Evolutionary conservation across 1,284 basidiomycete species (phyloP).

Genomic region (Sporisorium graminicola): DNA sequence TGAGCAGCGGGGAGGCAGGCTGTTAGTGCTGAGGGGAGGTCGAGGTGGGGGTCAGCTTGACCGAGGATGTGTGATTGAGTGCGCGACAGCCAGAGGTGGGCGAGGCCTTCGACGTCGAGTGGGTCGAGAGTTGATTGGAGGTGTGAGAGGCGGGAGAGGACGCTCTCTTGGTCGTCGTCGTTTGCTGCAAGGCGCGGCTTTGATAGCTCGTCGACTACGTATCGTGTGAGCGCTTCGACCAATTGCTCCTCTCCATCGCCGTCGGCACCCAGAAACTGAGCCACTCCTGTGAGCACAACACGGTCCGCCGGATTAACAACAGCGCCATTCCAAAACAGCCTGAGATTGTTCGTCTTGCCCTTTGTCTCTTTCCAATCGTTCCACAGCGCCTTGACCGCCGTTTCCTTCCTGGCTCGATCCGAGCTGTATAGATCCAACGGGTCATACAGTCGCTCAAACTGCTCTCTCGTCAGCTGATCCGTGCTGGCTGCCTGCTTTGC

Average conservation of each 20-base stretch:
- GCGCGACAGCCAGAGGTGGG: constrained; percentile 31
- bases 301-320: constrained; percentile 21
- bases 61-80: constrained; percentile 34
- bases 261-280: constrained; percentile 10
- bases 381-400: constrained; percentile 34
- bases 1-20: constrained; percentile 9
- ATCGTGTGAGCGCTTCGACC: constrained; percentile 5
- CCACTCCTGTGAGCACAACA: neutral
- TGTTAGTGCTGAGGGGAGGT: constrained; percentile 8
- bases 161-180: neutral
- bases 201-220: constrained; percentile 17
- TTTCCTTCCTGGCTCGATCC: constrained; percentile 13
- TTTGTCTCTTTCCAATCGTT: constrained; percentile 24
- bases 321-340: constrained; percentile 47
- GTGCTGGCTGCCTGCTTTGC: constrained; percentile 7
- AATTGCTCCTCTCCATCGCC: neutral
- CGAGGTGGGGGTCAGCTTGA: neutral
- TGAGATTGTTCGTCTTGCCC: constrained; percentile 41
- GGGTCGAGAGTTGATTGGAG: constrained; percentile 84
- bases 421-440: constrained; percentile 48
- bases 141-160: constrained; percentile 75
- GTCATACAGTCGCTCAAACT: constrained; percentile 40
- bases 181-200: neutral
- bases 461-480: constrained; percentile 2
- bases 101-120: constrained; percentile 84